phyloP scores from a whole-genome alignment of 805 yeast genomes.

The Aciculoconidium aculeatum region DNA sequence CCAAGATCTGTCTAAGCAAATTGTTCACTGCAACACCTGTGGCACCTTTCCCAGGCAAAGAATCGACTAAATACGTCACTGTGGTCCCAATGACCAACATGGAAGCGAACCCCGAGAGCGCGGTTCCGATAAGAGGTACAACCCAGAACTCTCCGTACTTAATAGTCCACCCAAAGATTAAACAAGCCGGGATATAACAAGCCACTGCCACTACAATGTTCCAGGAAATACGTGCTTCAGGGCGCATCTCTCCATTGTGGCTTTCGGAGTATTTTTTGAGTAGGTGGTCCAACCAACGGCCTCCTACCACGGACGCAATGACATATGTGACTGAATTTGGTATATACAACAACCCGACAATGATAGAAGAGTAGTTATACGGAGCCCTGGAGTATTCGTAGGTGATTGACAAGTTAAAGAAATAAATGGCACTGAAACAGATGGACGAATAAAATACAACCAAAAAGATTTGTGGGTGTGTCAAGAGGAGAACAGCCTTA shows the following conservation, averaged over 20 bases:
- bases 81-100: slow-evolving; percentile 82
- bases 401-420: slow-evolving; percentile 70
- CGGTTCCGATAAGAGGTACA: slow-evolving; percentile 75
- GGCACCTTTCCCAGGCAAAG: slow-evolving; percentile 83
- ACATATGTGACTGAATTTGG: slow-evolving; percentile 80
- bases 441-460: slow-evolving; percentile 63
- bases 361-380: slow-evolving; percentile 59
- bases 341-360: slow-evolving; percentile 70
- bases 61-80: slow-evolving; percentile 74
- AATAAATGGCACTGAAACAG: slow-evolving; percentile 66
- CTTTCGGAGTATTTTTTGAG: slow-evolving; percentile 44
- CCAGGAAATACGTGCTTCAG: slow-evolving; percentile 76
- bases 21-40: slow-evolving; percentile 85
- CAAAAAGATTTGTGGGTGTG: slow-evolving; percentile 69
- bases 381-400: slow-evolving; percentile 58
- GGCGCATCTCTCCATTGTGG: slow-evolving; percentile 61
- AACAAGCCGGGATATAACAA: slow-evolving; percentile 55
- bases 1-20: slow-evolving; percentile 63
- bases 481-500: slow-evolving; percentile 53
- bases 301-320: slow-evolving; percentile 73
- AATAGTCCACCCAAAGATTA: slow-evolving; percentile 81
- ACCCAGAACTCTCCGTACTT: slow-evolving; percentile 66
- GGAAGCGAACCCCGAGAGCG: slow-evolving; percentile 74
- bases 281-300: slow-evolving; percentile 68
- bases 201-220: slow-evolving; percentile 63